Evolutionary conservation across 352 stramenopile species (phyloP).

Genomic region (Globisporangium nagaii): DNA sequence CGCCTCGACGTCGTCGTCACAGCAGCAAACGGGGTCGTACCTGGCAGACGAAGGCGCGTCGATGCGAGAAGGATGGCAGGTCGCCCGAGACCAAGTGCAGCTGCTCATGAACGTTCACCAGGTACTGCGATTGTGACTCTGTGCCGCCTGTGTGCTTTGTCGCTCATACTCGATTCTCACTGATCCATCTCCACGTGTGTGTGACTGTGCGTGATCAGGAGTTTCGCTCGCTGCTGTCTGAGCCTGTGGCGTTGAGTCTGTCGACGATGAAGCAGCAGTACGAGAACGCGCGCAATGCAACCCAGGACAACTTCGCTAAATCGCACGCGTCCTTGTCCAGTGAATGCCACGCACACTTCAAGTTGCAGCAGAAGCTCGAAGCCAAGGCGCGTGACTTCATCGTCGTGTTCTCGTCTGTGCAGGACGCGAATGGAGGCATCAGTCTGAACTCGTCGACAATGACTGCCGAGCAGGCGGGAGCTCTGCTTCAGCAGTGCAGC

Average conservation of each 20-base stretch:
- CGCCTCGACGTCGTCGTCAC: slow-evolving; percentile 17
- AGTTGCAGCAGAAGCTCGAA: slow-evolving; percentile 62
- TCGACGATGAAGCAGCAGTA: slow-evolving; percentile 80
- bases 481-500: slow-evolving; percentile 21
- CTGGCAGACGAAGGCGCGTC: slow-evolving; percentile 39
- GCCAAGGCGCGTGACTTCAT: slow-evolving; percentile 39
- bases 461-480: slow-evolving; percentile 22
- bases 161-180: not conserved
- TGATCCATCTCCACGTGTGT: not conserved
- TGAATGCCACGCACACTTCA: slow-evolving; percentile 37
- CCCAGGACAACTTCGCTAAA: slow-evolving; percentile 64
- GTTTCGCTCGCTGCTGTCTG: slow-evolving; percentile 67
- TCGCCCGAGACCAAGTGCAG: slow-evolving; percentile 54
- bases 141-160: not conserved
- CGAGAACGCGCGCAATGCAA: slow-evolving; percentile 40
- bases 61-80: slow-evolving; percentile 53
- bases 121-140: slow-evolving; percentile 14
- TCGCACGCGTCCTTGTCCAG: slow-evolving; percentile 36
- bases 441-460: slow-evolving; percentile 16
- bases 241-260: slow-evolving; percentile 67
- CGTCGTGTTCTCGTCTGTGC: slow-evolving; percentile 20
- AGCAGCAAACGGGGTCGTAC: slow-evolving; percentile 8
- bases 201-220: slow-evolving; percentile 26
- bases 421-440: slow-evolving; percentile 17
- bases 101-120: slow-evolving; percentile 56